Percentiles rank a stretch among this genome's conserved stretches.
phyloP scores from a whole-genome alignment of 2,329 filamentous ascomycete species.

The Scytalidium lignicola region DNA sequence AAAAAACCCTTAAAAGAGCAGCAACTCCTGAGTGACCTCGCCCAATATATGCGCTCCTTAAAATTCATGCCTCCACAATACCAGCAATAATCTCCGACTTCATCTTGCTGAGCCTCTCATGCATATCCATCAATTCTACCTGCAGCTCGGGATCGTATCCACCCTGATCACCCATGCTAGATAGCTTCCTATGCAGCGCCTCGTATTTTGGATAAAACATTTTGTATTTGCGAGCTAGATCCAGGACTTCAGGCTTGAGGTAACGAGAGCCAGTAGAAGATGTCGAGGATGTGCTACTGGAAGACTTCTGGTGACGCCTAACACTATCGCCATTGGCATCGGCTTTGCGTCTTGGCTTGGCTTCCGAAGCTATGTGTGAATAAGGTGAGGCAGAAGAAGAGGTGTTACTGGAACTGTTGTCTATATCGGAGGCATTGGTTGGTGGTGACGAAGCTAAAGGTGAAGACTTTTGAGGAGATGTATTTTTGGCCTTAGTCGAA shows the following conservation, averaged over 20 bases:
- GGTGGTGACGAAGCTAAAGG: conserved; percentile 61
- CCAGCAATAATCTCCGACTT: conserved; percentile 47
- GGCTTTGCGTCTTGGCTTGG: neutral
- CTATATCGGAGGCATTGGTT: conserved; percentile 59
- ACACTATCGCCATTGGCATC: neutral
- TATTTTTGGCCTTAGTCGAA: conserved; percentile 38
- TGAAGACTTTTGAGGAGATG: conserved; percentile 58
- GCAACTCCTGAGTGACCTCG: neutral
- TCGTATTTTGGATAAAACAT: conserved; percentile 52
- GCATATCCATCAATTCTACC: conserved; percentile 48
- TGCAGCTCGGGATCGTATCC: conserved; percentile 49
- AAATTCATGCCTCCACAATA: conserved; percentile 12
- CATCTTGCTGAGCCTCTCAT: conserved; percentile 47
- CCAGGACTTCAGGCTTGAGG: conserved; percentile 42
- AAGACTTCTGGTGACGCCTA: conserved; percentile 26
- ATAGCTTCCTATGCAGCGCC: conserved; percentile 50
- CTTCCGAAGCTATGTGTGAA: conserved; percentile 5
- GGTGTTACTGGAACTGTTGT: conserved; percentile 31
- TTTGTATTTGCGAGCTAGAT: conserved; percentile 52
- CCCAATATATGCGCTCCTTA: neutral
- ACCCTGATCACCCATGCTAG: conserved; percentile 26
- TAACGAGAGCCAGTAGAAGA: conserved; percentile 4
- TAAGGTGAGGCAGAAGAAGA: conserved; percentile 19
- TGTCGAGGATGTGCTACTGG: conserved; percentile 19
- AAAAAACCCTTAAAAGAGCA: neutral